phyloP scores from a whole-genome alignment of 371 early-diverging fungal species.

The Quaeritorhiza haematococci region DNA sequence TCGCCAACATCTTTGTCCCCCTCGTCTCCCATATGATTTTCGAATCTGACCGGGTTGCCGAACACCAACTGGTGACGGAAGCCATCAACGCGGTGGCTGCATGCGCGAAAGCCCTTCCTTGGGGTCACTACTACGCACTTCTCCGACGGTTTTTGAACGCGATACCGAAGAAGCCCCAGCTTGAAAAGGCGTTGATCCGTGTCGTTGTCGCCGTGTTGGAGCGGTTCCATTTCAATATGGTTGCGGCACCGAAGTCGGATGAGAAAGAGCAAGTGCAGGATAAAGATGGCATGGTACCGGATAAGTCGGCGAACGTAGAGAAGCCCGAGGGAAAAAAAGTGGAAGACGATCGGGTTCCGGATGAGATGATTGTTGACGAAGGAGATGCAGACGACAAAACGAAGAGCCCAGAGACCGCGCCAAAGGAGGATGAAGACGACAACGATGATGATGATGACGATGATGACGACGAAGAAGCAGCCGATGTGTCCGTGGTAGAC shows the following conservation, averaged over 20 bases:
- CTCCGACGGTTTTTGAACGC: slow-evolving; percentile 65
- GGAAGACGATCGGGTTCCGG: slow-evolving; percentile 2
- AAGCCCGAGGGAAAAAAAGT: not conserved
- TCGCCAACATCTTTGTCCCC: slow-evolving; percentile 78
- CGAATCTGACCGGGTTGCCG: slow-evolving; percentile 60
- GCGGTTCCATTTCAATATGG: slow-evolving; percentile 82
- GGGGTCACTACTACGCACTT: slow-evolving; percentile 76
- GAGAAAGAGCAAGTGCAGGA: slow-evolving; percentile 22
- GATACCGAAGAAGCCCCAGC: slow-evolving; percentile 56
- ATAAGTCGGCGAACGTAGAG: slow-evolving; percentile 13
- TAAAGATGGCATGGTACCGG: slow-evolving; percentile 32
- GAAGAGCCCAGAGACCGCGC: slow-evolving; percentile 19
- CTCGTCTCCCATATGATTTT: slow-evolving; percentile 78
- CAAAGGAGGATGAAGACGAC: slow-evolving; percentile 27
- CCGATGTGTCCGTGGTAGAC: slow-evolving; percentile 3
- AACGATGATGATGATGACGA: slow-evolving; percentile 23
- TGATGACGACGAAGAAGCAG: slow-evolving; percentile 12
- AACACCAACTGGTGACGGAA: slow-evolving; percentile 75
- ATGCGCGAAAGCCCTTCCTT: slow-evolving; percentile 64
- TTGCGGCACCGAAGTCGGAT: slow-evolving; percentile 24
- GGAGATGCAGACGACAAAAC: slow-evolving; percentile 23
- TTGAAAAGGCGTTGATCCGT: slow-evolving; percentile 75
- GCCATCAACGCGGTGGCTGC: slow-evolving; percentile 68
- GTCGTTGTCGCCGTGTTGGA: slow-evolving; percentile 77
- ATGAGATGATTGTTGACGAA: slow-evolving; percentile 9